These are phyloP conservation scores for Malania oleifera DNA, from an alignment of 164 flowering plant species.

Conservation along the genomic window DNA sequence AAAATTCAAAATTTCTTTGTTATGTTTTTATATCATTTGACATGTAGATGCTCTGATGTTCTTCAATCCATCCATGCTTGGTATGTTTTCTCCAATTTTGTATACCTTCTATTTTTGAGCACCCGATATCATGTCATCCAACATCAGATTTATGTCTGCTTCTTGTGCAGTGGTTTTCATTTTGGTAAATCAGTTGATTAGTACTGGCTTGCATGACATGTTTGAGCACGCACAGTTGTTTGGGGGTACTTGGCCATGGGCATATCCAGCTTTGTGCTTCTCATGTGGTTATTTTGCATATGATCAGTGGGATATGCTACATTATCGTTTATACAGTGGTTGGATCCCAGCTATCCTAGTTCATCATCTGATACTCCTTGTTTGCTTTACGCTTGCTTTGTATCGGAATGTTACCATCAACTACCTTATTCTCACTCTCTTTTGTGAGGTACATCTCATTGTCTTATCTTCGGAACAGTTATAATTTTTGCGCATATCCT, in stretches of 20 bases:
- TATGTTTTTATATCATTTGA: not conserved
- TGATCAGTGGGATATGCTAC: conserved; percentile 94
- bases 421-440: conserved; percentile 89
- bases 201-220: conserved; percentile 36
- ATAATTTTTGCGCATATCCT: not conserved
- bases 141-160: not conserved
- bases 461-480: not conserved
- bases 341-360: conserved; percentile 78
- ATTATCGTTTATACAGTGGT: conserved; percentile 68
- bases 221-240: conserved; percentile 82
- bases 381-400: conserved; percentile 86
- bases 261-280: conserved; percentile 75
- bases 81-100: not conserved
- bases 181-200: conserved; percentile 49
- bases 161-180: conserved; percentile 61
- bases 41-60: not conserved
- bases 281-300: conserved; percentile 97
- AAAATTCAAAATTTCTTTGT: too few species aligned
- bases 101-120: not conserved
- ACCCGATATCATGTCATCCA: too few species aligned
- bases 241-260: conserved; percentile 68
- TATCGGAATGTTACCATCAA: conserved; percentile 89
- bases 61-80: not conserved
- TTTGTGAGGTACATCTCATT: conserved; percentile 68
- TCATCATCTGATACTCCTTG: conserved; percentile 78